Conservation (phyloP, 768 basidiomycete genomes). For the Russula abietina region DNA sequence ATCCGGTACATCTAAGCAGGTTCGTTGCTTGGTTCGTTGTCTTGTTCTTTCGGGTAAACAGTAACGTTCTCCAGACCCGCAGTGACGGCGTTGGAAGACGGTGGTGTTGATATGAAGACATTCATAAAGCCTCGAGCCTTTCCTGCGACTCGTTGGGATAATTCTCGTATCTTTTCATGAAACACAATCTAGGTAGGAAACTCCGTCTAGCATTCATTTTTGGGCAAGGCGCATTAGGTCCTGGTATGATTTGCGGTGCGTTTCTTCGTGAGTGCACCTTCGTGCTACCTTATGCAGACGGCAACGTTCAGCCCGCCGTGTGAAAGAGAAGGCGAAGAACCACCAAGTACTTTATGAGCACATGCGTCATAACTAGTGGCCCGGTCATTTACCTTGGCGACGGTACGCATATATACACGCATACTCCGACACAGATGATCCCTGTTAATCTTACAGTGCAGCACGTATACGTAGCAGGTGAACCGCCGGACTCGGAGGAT, state of each 20-base stretch:
- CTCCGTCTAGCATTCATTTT: constrained; percentile 51
- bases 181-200: constrained; percentile 39
- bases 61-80: constrained; percentile 45
- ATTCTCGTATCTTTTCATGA: constrained; percentile 45
- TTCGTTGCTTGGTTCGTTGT: constrained; percentile 40
- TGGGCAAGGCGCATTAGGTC: no score
- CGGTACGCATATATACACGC: constrained; percentile 13
- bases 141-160: constrained; percentile 51
- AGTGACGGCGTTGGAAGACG: constrained; percentile 75
- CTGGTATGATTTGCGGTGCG: constrained; percentile 21
- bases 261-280: neutral
- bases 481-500: constrained; percentile 27
- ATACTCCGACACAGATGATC: neutral
- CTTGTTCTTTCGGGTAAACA: neutral
- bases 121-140: constrained; percentile 61
- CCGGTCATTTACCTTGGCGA: constrained; percentile 35
- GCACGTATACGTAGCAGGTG: constrained; percentile 30
- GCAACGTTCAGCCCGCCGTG: constrained; percentile 12
- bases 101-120: constrained; percentile 51
- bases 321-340: constrained; percentile 8
- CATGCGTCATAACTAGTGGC: constrained; percentile 29
- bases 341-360: constrained; percentile 11
- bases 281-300: neutral
- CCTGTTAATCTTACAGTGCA: constrained; percentile 22
- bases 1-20: constrained; percentile 67